phyloP scores from a whole-genome alignment of 768 basidiomycete species.

The Pisolithus orientalis region DNA sequence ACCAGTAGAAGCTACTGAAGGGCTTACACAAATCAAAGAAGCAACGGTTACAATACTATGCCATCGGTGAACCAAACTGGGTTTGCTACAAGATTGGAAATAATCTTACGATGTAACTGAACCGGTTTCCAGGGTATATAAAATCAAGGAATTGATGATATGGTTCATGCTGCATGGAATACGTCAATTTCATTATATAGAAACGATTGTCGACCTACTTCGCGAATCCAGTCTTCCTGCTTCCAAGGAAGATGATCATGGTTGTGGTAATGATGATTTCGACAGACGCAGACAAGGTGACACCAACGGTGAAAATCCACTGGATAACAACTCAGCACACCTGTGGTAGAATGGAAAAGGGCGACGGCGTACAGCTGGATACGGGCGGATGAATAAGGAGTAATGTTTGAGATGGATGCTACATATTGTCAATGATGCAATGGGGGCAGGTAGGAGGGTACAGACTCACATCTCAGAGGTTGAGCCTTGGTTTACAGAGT shows the following conservation, averaged over 20 bases:
- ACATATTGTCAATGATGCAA: not conserved
- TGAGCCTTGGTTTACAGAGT: slow-evolving; percentile 15
- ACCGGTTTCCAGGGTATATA: slow-evolving; percentile 51
- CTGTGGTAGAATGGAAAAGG: not conserved
- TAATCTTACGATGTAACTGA: slow-evolving; percentile 35
- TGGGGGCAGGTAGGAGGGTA: not conserved
- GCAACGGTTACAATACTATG: slow-evolving; percentile 26
- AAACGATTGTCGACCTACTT: slow-evolving; percentile 9
- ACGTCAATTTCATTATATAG: not conserved
- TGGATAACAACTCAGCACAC: slow-evolving; percentile 1
- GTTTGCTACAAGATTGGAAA: not conserved
- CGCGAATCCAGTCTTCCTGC: slow-evolving; percentile 25
- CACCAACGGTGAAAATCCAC: slow-evolving; percentile 27
- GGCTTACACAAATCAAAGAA: slow-evolving; percentile 28
- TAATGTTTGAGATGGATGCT: slow-evolving; percentile 24
- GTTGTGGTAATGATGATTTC: slow-evolving; percentile 26
- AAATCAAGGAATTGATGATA: slow-evolving; percentile 42
- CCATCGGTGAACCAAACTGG: not conserved
- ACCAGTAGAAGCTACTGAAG: not conserved
- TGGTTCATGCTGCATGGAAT: slow-evolving; percentile 35
- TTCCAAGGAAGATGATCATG: slow-evolving; percentile 28
- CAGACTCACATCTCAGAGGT: slow-evolving; percentile 26
- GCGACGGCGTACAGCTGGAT: slow-evolving; percentile 18
- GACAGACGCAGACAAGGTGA: slow-evolving; percentile 28
- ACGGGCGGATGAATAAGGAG: slow-evolving; percentile 26